Evolutionary conservation across 768 basidiomycete species (phyloP), one percentile per base, ranked within the genome.

Genomic region (Lactarius quietus): DNA sequence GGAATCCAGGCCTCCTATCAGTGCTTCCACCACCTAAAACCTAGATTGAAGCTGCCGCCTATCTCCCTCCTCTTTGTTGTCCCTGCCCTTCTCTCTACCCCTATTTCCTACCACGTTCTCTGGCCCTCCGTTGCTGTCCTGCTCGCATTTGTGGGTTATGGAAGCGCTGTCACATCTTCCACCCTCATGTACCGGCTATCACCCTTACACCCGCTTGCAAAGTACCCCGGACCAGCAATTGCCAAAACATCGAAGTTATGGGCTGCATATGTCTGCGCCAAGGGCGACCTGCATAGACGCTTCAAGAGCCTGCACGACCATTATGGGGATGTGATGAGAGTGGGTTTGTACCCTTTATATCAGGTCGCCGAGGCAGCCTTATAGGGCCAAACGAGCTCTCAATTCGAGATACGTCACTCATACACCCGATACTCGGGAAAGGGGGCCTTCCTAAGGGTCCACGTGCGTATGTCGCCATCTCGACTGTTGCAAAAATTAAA

Each of bases 401-500:
- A 38, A 76, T 82, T n/a, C 67, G 68, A 33, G 77, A 79, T 26
- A 67, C 71, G 1, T 72, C 73, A 3, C 68, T 74, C 1, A 69
- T 82, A n/a, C 69, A 73, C 1, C 64, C 73, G 1, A 70, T 81
- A 7, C 58, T 80, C 26, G 80, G 80, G 14, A 59, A 69, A 4
- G 68, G 71, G 15, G 80, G 81, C 1, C 73, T 82, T 68, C 78
- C 78, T 3, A 81, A 82, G 69, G 79, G 80, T 6, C 74, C 76
- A 0, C 61, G 77, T 78, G 69, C 57, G 77, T 73, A 43, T 54
- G 10, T 20, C 7, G 15, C 33, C 12, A 6, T 15, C 12, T 62
- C 4, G 26, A 20, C 35, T 20, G 23, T 18, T 53, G 3, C 52
- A 33, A 14, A 39, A 29, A 14, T 62, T 18, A 60, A 28, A 85